Evolutionary conservation across 2,329 filamentous ascomycete species (phyloP).

Genomic region (Colletotrichum tropicale): DNA sequence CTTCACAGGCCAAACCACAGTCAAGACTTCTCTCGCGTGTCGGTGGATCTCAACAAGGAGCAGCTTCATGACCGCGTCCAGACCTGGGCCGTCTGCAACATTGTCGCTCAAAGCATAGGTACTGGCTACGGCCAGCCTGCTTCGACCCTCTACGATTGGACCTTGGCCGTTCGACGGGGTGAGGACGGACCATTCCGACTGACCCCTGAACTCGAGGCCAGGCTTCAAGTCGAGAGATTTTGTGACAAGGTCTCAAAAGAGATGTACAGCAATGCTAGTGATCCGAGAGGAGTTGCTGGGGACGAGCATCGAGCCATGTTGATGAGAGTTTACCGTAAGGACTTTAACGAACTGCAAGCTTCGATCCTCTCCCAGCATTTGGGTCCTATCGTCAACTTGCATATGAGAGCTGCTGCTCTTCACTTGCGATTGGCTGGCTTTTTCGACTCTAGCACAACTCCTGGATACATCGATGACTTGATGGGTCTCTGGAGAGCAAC

Average conservation of each 20-base stretch:
- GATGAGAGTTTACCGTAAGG: conserved; percentile 69
- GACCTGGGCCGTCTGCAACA: conserved; percentile 86
- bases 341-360: conserved; percentile 67
- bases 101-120: conserved; percentile 81
- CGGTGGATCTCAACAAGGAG: conserved; percentile 76
- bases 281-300: conserved; percentile 71
- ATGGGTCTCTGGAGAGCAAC: conserved; percentile 78
- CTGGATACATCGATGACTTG: conserved; percentile 75
- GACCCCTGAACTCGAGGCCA: conserved; percentile 66
- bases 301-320: conserved; percentile 71
- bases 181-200: conserved; percentile 65
- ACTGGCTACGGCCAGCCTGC: conserved; percentile 85
- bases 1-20: conserved; percentile 82
- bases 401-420: conserved; percentile 74
- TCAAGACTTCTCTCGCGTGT: conserved; percentile 81
- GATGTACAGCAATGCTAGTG: conserved; percentile 79
- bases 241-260: conserved; percentile 80
- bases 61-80: conserved; percentile 79
- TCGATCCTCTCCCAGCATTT: conserved; percentile 63
- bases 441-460: conserved; percentile 77
- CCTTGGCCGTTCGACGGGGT: conserved; percentile 64
- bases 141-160: conserved; percentile 79
- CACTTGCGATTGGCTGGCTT: conserved; percentile 81
- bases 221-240: conserved; percentile 75
- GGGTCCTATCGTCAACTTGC: conserved; percentile 65